phyloP scores from a whole-genome alignment of 805 yeast genomes.

The Kodamaea lidongshanica region DNA sequence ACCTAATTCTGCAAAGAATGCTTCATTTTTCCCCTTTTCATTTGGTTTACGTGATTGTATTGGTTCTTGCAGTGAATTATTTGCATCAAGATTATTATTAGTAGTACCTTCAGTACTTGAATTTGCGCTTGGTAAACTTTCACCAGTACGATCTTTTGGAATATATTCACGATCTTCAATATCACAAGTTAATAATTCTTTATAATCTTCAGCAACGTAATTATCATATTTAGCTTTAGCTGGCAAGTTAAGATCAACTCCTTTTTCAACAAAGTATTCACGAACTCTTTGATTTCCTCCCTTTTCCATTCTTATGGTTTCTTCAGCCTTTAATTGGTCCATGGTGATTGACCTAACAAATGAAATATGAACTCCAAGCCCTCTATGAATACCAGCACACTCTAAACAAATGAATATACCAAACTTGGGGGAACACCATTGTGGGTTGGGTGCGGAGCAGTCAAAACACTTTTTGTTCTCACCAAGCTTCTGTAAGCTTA shows the following conservation, averaged over 20 bases:
- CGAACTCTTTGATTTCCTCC: conserved; percentile 85
- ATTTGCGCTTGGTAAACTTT: conserved; percentile 30
- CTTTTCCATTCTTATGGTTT: conserved; percentile 79
- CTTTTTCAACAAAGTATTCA: conserved; percentile 63
- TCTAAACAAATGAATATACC: conserved; percentile 96
- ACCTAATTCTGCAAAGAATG: conserved; percentile 77
- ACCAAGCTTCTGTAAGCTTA: conserved; percentile 72
- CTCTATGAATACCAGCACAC: conserved; percentile 95
- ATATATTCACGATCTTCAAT: conserved; percentile 68
- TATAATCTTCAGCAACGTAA: conserved; percentile 90
- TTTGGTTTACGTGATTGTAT: conserved; percentile 36
- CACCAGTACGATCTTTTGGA: conserved; percentile 55
- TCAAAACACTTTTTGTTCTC: conserved; percentile 87
- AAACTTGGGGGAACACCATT: conserved; percentile 98
- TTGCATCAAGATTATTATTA: conserved; percentile 14
- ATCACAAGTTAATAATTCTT: conserved; percentile 66
- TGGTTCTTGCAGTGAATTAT: conserved; percentile 19
- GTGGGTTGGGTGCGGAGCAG: conserved; percentile 93
- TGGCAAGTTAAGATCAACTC: conserved; percentile 58
- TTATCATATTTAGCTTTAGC: conserved; percentile 78
- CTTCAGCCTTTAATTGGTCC: conserved; percentile 97
- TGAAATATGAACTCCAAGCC: conserved; percentile 93
- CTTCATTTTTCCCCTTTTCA: conserved; percentile 59
- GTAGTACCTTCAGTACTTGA: conserved; percentile 4
- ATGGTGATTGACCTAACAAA: conserved; percentile 95